Evolutionary conservation across 352 stramenopile genomes (phyloP).

Genomic region (Phytophthora sojae): DNA sequence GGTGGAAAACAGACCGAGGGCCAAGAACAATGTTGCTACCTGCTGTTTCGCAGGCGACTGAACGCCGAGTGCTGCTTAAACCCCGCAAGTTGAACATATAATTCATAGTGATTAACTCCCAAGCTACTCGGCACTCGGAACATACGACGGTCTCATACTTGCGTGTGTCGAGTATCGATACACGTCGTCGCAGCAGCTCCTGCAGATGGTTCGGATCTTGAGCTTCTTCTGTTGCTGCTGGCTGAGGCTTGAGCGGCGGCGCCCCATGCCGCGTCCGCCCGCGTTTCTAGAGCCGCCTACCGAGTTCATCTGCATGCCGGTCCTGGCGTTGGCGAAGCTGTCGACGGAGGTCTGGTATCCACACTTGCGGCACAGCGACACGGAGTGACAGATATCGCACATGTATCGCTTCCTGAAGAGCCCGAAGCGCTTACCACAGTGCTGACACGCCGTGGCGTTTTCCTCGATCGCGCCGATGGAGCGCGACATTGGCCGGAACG

Average conservation of each 20-base stretch:
- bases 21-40: no score
- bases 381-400: constrained; percentile 65
- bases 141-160: constrained; percentile 34
- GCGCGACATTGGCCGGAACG: constrained; percentile 36
- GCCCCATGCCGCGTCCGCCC: constrained; percentile 20
- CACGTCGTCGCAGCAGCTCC: constrained; percentile 57
- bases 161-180: constrained; percentile 55
- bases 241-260: constrained; percentile 35
- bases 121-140: constrained; percentile 1
- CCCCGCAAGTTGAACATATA: constrained; percentile 7
- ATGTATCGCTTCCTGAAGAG: constrained; percentile 64
- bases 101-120: constrained; percentile 27
- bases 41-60: no score
- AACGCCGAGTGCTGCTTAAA: no score
- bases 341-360: constrained; percentile 56
- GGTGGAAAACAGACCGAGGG: no score
- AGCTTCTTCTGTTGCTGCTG: constrained; percentile 49
- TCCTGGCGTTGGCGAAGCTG: constrained; percentile 42
- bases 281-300: constrained; percentile 9
- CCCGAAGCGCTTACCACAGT: constrained; percentile 70
- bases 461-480: constrained; percentile 34
- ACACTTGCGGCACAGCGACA: constrained; percentile 67
- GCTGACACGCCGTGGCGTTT: constrained; percentile 47
- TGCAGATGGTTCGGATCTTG: constrained; percentile 61
- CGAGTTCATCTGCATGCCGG: constrained; percentile 36